Evolutionary conservation across 164 flowering plant species (phyloP), one percentile per base, ranked within the genome.

Genomic region (Macadamia integrifolia): DNA sequence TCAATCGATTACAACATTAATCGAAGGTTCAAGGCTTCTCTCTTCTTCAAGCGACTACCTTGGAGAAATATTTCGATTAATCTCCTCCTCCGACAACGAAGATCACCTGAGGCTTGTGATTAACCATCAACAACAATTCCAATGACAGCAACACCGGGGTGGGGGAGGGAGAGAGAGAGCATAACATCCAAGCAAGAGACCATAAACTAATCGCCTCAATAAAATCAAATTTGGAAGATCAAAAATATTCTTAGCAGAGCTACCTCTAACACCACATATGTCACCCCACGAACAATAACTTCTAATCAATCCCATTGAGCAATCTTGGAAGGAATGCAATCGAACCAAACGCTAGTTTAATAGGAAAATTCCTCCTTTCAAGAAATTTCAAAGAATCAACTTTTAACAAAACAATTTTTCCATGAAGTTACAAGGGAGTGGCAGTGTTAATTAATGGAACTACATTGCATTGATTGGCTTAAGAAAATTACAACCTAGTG

Each of bases 151-250:
- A 23, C 23, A 23, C 23, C 23, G 23, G 0, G 23, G 23, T 23
- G 23, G 52, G 12, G 49, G 0, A 35, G 12, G 70, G 55, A 44
- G 14, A 13, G 61, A 71, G 40, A 35, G 50, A 59, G 60, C 66
- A 28, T 82, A 91, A 97, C 96, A 90, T 76, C 89, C 96, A 76
- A 94, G 78, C 28, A 88, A 50, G 44, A 97, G 97, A 28, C 98
- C 98, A 44, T 96, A 94, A 53, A 81, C 68, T 84, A 91, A 57
- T 65, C 98, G 81, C 44, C 79, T 60, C 43, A 94, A 65, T 9
- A 96, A 93, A 62, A 93, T 84, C 68, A 83, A 75, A 82, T 93
- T 93, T 9, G 97, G 98, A 72, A 81, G 73, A 82, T 93, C 91
- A 46, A 85, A 69, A 72, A 81, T 81, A 61, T 80, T 78, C 46